Conservation (phyloP, 805 yeast species). For the Sugiyamaella americana region DNA sequence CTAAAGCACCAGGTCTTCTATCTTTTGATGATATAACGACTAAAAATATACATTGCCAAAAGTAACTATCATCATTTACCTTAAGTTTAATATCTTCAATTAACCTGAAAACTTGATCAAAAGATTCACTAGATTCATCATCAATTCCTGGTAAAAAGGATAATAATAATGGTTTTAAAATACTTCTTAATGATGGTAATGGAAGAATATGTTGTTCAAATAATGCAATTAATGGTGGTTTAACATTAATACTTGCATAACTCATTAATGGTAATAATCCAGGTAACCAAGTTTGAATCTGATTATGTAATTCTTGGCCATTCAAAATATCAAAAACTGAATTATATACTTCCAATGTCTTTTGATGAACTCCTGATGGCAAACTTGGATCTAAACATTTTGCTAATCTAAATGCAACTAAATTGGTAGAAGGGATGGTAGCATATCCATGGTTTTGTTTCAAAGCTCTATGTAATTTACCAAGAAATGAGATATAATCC, state of each 20-base stretch:
- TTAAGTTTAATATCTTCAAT: constrained; percentile 54
- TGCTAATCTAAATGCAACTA: constrained; percentile 65
- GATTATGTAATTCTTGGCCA: constrained; percentile 44
- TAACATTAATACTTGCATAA: constrained; percentile 83
- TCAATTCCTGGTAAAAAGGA: constrained; percentile 84
- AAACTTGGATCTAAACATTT: constrained; percentile 72
- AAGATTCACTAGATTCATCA: constrained; percentile 85
- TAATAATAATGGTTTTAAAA: constrained; percentile 64
- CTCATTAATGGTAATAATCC: constrained; percentile 87
- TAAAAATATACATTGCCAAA: constrained; percentile 80
- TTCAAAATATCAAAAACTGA: constrained; percentile 62
- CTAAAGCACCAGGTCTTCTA: constrained; percentile 73
- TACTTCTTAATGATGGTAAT: constrained; percentile 48
- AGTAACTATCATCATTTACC: constrained; percentile 60
- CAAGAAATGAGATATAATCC: constrained; percentile 85
- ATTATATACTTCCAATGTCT: constrained; percentile 72
- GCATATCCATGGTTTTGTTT: constrained; percentile 34
- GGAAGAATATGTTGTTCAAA: constrained; percentile 49
- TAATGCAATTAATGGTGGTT: constrained; percentile 64
- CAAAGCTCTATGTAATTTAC: constrained; percentile 69
- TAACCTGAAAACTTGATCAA: constrained; percentile 50
- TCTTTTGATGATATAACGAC: constrained; percentile 75
- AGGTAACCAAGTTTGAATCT: constrained; percentile 78
- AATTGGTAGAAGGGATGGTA: constrained; percentile 53
- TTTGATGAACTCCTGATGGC: constrained; percentile 95